These are phyloP conservation scores for Punctularia strigosozonata DNA, from an alignment of 768 basidiomycete genomes.

Conservation along the genomic window DNA sequence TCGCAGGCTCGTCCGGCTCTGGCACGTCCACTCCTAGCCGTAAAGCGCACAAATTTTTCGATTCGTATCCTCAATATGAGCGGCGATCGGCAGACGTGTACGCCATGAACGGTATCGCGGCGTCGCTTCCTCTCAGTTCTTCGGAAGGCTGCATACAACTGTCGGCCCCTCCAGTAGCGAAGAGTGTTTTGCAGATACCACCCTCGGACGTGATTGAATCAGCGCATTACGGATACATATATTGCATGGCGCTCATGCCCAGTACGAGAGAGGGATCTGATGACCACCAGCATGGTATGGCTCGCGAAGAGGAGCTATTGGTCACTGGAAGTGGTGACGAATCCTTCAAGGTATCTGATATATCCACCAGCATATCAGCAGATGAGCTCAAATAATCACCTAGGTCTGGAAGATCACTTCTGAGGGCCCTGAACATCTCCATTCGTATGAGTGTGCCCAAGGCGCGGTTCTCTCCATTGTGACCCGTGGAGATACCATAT, in stretches of 20 bases:
- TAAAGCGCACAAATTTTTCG: slow-evolving; percentile 83
- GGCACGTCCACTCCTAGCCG: slow-evolving; percentile 24
- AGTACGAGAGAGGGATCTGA: slow-evolving; percentile 26
- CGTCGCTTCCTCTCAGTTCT: background rate
- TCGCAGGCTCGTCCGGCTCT: slow-evolving; percentile 9
- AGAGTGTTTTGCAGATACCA: slow-evolving; percentile 48
- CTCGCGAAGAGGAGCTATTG: slow-evolving; percentile 29
- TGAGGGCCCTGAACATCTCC: slow-evolving; percentile 33
- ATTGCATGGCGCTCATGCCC: slow-evolving; percentile 55
- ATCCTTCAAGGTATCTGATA: slow-evolving; percentile 56
- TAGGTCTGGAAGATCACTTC: slow-evolving; percentile 59
- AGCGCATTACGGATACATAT: slow-evolving; percentile 92
- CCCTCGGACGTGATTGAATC: slow-evolving; percentile 68
- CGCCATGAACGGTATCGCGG: slow-evolving; percentile 35
- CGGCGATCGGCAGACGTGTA: slow-evolving; percentile 56
- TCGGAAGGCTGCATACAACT: slow-evolving; percentile 2
- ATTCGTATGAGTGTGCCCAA: slow-evolving; percentile 60
- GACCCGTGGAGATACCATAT: slow-evolving; percentile 67
- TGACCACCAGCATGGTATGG: slow-evolving; percentile 13
- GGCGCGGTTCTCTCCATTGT: slow-evolving; percentile 81
- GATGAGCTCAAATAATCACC: too few relatives aligned
- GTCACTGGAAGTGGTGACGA: slow-evolving; percentile 89
- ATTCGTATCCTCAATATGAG: slow-evolving; percentile 70
- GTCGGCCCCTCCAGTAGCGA: slow-evolving; percentile 20
- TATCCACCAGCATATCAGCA: background rate